A percentile compares a stretch with the other conserved stretches of the same genome.
Conservation (phyloP, 441 rosid species). For the Adansonia grandidieri region DNA sequence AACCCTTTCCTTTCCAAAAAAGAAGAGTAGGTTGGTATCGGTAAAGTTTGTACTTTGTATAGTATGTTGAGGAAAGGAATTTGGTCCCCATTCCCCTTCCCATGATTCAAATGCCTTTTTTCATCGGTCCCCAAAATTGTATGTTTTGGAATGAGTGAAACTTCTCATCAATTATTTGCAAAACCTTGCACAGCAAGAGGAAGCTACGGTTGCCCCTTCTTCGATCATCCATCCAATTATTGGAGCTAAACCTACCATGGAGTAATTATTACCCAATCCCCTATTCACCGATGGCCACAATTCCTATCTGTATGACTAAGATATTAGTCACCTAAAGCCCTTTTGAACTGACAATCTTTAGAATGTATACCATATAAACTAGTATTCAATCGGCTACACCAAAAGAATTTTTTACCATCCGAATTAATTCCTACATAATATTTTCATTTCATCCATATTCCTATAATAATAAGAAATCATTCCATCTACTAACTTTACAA, state of each 20-base stretch:
- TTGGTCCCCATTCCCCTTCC: background rate
- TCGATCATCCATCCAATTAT: background rate
- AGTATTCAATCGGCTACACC: too few relatives aligned
- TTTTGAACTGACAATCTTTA: too few relatives aligned
- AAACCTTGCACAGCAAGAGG: background rate
- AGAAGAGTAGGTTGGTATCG: background rate
- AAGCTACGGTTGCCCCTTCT: background rate
- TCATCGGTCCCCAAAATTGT: background rate
- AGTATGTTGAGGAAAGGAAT: background rate
- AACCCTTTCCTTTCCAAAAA: background rate
- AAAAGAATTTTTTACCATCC: background rate
- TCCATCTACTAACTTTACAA: too few relatives aligned
- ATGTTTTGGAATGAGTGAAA: background rate
- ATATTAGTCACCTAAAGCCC: too few relatives aligned
- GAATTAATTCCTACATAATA: background rate
- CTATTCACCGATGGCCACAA: background rate
- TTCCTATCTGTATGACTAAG: too few relatives aligned
- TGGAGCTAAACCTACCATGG: background rate
- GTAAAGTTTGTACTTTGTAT: background rate
- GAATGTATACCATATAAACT: too few relatives aligned
- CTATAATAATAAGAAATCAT: too few relatives aligned
- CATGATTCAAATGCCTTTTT: background rate
- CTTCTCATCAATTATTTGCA: constrained; percentile 3
- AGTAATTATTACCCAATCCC: background rate
- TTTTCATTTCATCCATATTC: background rate